Base-by-base conservation (phyloP, 768 basidiomycete genomes). In the Leucocoprinus birnbaumii region DNA sequence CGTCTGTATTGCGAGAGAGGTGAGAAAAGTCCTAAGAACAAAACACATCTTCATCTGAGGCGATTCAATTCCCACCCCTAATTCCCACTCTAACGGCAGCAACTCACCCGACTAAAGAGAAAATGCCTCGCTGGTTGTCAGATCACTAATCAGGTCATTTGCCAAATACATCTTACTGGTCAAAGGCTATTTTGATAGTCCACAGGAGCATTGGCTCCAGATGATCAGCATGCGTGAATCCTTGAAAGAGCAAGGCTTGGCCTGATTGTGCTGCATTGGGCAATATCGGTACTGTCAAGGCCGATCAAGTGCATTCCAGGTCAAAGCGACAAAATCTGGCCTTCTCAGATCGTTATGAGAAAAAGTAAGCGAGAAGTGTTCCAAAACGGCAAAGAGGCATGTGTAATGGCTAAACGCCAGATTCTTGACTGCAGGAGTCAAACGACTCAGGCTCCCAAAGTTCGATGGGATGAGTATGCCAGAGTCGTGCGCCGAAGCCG, bases 281-380 rank as follows among this genome's bases (percentile, higher is more conserved):
- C n/a, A 34, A 34, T n/a, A 6, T 48, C 13, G 35, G 47, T n/a
- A 19, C 49, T 3, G 13, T 18, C 19, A 11, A n/a, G 22, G 31
- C 47, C 48, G 16, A 48, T 48, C 24, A 25, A 46, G 21, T 18
- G 19, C 10, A 14, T 27, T 42, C 14, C n/a, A n/a, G n/a, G n/a
- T n/a, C n/a, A n/a, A n/a, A n/a, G 38, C 22, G 26, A 45, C 16
- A 18, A 38, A 24, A 19, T 21, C 24, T 43, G 11, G 18, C 13
- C 13, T 25, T 11, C 37, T 54, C 37, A 19, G 38, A 37, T 54
- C 46, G 51, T 45, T 42, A 48, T 48, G 53, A 37, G 53, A 48
- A 48, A 53, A 41, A 54, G 44, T n/a, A 47, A 41, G 38, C 35
- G 27, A 19, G 13, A 10, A 22, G 24, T 13, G 11, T 22, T 31